Evolutionary conservation across 1,284 basidiomycete genomes (phyloP).

Genomic region (Rhodotorula sp.): DNA sequence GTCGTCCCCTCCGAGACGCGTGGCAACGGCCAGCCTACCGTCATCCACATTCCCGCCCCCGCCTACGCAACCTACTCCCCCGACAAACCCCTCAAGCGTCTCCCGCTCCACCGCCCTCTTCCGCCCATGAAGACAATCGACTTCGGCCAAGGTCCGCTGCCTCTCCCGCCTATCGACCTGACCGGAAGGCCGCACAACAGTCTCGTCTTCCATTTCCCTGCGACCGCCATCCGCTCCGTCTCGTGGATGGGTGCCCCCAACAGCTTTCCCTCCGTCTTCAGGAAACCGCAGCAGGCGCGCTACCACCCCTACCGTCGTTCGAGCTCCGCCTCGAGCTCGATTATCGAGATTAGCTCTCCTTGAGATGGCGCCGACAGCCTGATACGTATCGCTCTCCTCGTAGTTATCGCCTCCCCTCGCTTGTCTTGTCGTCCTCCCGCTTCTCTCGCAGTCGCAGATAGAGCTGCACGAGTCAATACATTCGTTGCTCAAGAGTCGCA

Average conservation of each 20-base stretch:
- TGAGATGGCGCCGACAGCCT: too few species aligned
- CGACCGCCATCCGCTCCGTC: too few species aligned
- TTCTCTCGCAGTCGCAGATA: background rate
- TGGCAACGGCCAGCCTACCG: too few species aligned
- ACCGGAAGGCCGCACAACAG: background rate
- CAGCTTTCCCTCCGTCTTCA: too few species aligned
- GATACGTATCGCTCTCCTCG: too few species aligned
- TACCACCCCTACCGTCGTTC: background rate
- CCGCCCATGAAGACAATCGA: background rate
- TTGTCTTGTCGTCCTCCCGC: background rate
- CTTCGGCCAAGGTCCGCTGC: background rate
- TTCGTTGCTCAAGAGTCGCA: too few species aligned
- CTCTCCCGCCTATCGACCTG: slow-evolving; percentile 6
- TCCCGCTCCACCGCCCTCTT: too few species aligned
- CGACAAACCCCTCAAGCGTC: too few species aligned
- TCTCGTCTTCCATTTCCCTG: slow-evolving; percentile 8
- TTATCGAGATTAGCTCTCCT: background rate
- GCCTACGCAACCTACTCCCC: too few species aligned
- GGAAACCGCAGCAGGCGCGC: background rate
- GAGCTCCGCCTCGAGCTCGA: background rate
- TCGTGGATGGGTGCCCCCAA: too few species aligned
- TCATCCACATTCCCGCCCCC: too few species aligned
- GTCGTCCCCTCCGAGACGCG: too few species aligned
- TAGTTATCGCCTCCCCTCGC: background rate
- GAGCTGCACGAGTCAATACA: background rate